Conservation (phyloP, 75 land plant species). For the Cupressus sempervirens region DNA sequence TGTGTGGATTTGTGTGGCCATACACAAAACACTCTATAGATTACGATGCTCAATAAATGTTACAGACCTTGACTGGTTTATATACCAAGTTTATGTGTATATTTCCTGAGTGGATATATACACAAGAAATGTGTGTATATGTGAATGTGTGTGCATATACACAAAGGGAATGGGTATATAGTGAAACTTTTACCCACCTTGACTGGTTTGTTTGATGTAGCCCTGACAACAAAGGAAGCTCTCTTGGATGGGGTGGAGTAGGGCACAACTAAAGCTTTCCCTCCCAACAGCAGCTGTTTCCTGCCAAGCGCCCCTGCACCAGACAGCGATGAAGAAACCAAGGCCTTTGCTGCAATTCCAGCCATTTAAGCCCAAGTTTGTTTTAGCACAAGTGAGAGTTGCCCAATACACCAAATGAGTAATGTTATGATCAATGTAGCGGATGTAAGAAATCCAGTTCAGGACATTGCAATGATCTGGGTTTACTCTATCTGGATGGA, state of each 20-base stretch:
- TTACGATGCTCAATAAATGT: background rate
- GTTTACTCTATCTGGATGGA: background rate
- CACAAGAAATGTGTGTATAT: background rate
- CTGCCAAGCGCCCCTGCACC: background rate
- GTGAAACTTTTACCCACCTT: background rate
- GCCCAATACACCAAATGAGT: background rate
- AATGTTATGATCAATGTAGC: background rate
- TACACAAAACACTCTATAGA: background rate
- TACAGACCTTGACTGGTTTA: background rate
- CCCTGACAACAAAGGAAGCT: conserved; percentile 6
- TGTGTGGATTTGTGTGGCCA: background rate
- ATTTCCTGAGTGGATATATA: background rate
- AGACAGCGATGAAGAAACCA: background rate
- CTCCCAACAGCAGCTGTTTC: conserved; percentile 6
- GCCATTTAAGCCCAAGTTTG: conserved; percentile 1
- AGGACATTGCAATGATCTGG: background rate
- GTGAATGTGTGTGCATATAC: background rate
- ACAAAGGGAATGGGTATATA: background rate
- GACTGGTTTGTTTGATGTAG: conserved; percentile 5
- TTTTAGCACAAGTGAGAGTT: background rate
- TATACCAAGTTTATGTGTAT: background rate
- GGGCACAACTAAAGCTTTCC: background rate
- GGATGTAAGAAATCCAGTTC: background rate
- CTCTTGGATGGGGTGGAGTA: background rate
- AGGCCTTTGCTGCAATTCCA: conserved; percentile 8